Evolutionary conservation across 257 asterid species (phyloP).

Genomic region (Solanum rostratum): DNA sequence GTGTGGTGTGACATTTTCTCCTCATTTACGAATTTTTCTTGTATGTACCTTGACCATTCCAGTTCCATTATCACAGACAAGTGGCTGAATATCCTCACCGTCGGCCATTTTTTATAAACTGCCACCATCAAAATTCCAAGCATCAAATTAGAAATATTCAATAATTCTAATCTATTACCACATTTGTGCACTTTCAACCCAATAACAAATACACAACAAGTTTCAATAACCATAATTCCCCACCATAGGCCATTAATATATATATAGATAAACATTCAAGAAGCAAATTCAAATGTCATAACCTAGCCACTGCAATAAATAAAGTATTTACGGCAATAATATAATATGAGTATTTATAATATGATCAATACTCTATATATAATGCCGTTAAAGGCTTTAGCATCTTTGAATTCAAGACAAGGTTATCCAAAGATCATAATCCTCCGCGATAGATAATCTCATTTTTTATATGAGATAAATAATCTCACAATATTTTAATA

Average conservation of each 20-base stretch:
- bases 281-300: background rate
- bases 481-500: background rate
- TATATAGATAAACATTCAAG: background rate
- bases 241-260: background rate
- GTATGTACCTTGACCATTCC: conserved; percentile 5
- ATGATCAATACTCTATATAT: background rate
- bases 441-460: background rate
- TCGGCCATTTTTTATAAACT: conserved; percentile 1
- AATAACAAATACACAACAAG: background rate
- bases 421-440: too few relatives aligned
- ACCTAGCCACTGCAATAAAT: too few relatives aligned
- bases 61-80: conserved; percentile 4
- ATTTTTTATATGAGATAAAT: background rate
- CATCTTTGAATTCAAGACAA: too few relatives aligned
- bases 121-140: background rate
- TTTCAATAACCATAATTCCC: background rate
- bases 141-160: background rate
- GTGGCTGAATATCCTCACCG: conserved; percentile 9
- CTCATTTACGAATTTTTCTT: too few relatives aligned
- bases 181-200: background rate
- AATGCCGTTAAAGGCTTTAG: too few relatives aligned
- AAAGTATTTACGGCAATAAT: too few relatives aligned
- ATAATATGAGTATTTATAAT: background rate
- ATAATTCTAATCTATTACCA: background rate
- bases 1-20: too few relatives aligned